Base-by-base conservation (phyloP, 163 green algal genomes). In the Trebouxia gelatinosa region DNA sequence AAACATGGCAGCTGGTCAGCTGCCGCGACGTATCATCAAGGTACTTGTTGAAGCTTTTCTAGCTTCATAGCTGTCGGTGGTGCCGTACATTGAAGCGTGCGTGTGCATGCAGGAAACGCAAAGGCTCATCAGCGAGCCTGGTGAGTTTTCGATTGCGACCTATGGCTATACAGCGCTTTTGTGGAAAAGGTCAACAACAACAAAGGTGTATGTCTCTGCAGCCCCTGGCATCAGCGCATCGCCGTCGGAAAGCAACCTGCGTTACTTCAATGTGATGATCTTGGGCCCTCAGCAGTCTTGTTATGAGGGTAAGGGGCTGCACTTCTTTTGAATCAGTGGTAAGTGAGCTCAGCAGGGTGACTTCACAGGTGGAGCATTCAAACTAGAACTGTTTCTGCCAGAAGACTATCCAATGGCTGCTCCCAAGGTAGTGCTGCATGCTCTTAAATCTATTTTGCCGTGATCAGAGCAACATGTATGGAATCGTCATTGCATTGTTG, bases 351-450 rank as follows among this genome's bases (percentile, higher is more conserved):
- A n/a, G n/a, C n/a, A n/a, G n/a, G n/a, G n/a, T 19, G 48, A 58
- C 48, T 58, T 58, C 16, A 58, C 85, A 96, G 93, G 94, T 32
- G 96, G 96, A 7, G 82, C 94, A 5, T 99, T 96, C 81, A 98
- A 98, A 84, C 89, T 99, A 38, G 96, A 99, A 86, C 89, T 99
- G 0, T 99, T 99, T 80, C 84, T 99, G 31, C 96, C 96, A 13
- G 95, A 98, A 82, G 96, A 99, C 77, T 99, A 99, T 84, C 96
- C 96, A 26, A 99, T 99, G 96, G 95, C 95, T 31, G 87, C 96
- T 5, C 96, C 96, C 2, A 99, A 99, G 91, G 93, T 92, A 23
- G 23, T n/a, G n/a, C n/a, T n/a, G n/a, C n/a, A n/a, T n/a, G n/a
- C n/a, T n/a, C n/a, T n/a, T n/a, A n/a, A n/a, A n/a, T n/a, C n/a